Conservation (phyloP, 345 rosid genomes). For the Gossypium anomalum region DNA sequence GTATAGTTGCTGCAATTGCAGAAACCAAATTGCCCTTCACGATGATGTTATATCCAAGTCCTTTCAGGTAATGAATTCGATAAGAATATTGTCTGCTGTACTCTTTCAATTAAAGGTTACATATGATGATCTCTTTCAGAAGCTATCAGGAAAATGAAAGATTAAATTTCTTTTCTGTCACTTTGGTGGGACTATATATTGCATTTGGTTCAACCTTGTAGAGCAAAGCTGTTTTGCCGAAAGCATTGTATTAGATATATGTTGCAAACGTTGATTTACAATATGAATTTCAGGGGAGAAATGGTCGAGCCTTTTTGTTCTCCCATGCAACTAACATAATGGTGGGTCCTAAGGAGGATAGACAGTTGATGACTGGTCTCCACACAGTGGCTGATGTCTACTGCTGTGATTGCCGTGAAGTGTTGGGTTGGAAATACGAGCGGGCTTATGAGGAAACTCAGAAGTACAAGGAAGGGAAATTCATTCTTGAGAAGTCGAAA, state of each 20-base stretch:
- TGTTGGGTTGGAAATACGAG: conserved; percentile 40
- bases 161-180: not conserved
- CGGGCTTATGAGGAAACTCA: conserved; percentile 39
- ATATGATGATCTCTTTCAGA: not conserved
- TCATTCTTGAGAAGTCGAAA: conserved; percentile 40
- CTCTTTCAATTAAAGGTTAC: not conserved
- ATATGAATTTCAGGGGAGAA: conserved; percentile 29
- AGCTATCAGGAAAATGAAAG: not conserved
- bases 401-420: conserved; percentile 32
- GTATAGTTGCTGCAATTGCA: conserved; percentile 60
- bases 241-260: conserved; percentile 6
- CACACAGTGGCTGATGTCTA: conserved; percentile 37
- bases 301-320: conserved; percentile 39
- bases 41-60: conserved; percentile 57
- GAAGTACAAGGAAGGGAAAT: conserved; percentile 43
- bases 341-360: conserved; percentile 37
- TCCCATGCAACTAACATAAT: conserved; percentile 35
- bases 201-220: not conserved
- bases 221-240: not conserved
- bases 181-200: not conserved
- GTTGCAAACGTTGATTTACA: not conserved
- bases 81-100: conserved; percentile 7
- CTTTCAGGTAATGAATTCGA: conserved; percentile 37
- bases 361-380: conserved; percentile 37
- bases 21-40: conserved; percentile 49